Base-by-base conservation (phyloP, 331 rosid genomes). In the Stylosanthes scabra region DNA sequence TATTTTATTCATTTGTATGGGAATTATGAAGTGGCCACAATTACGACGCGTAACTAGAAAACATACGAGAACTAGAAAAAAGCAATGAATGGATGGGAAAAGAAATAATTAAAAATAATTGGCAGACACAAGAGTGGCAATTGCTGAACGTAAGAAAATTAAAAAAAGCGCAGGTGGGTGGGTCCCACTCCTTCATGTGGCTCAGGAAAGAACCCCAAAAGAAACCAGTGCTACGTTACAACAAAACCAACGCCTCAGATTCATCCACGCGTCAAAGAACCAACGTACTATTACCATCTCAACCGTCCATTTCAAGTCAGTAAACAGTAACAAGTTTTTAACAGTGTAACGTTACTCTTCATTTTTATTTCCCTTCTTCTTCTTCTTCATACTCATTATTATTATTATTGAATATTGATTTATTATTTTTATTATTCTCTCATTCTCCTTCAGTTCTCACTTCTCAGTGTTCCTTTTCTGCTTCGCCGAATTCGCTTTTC, bases 171-270 rank as follows among this genome's bases (percentile, higher is more conserved):
- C 74, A 16, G 6, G 11, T 7, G 15, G 37, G 66, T 70, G 74
- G 88, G 88, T 47, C 84, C 69, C 67, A 59, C 28, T 14, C 67
- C 37, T 73, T 77, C 80, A 3, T 69, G 88, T 78, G 83, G 88
- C 44, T 58, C 15, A 75, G 80, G 71, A 58, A 59, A 3, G 12
- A 13, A 15, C 66, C 55, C 65, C 7, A 39, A 25, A 62, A 34
- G 39, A 34, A 34, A 34, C 39, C 6, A 34, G 6, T 3, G 5
- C 39, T 46, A 49, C 68, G 49, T 1, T 11, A 2, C 70, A 62
- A 40, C 20, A 31, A 55, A 2, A 44, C 63, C 64, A 56, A 74
- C 84, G 80, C 52, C 2, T 50, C 2, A 12, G 58, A 56, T 74
- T 2, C 1, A 20, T 46, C 34, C 31, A n/a, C 5, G 13, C 8